Base-by-base conservation (phyloP, 805 yeast species). In the Kregervanrija pseudodelftensis region DNA sequence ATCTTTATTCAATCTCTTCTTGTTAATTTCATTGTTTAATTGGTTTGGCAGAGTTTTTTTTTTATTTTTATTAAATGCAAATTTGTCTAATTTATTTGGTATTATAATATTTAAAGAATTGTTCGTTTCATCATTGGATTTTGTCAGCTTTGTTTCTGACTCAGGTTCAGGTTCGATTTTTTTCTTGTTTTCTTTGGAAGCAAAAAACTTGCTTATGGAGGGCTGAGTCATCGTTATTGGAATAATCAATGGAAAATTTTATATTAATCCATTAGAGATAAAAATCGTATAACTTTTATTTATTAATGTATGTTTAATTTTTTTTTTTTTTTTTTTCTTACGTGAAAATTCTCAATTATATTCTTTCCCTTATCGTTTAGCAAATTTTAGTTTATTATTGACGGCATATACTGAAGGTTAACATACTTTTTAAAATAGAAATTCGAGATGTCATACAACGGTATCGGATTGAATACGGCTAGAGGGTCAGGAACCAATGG, bases 401-500 rank as follows among this genome's bases (percentile, higher is more conserved):
- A 33, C 15, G 8, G 8, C 36, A 14, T 14, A 33, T 8, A 13
- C 3, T n/a, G 8, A 15, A 2, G 14, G 33, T 15, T 17, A 37
- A 16, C 9, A 8, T 11, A 40, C 33, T 11, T 3, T 16, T 14
- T 40, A 7, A n/a, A 9, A 35, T 17, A 28, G 12, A 35, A 2
- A 5, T 13, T 14, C 16, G 38, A 14, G 1, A 75, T 76, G 81
- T 74, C 80, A 11, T 76, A 74, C 53, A 77, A 76, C 54, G 80
- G 82, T 5, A 72, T 79, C 37, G 83, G 83, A 0, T 62, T 79
- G 16, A 69, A 68, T 36, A 72, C 77, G 0, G 76, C 82, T 0
- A 64, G 81, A 50, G 85, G 86, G 0, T 68, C 83, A 0, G 80
- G 82, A 0, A 80, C 86, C 0, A 78, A 82, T 17, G 86, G 86